Evolutionary conservation across 371 early-diverging fungal genomes (phyloP), one percentile per base, ranked within the genome.

Genomic region (Haplosporangium sp.): DNA sequence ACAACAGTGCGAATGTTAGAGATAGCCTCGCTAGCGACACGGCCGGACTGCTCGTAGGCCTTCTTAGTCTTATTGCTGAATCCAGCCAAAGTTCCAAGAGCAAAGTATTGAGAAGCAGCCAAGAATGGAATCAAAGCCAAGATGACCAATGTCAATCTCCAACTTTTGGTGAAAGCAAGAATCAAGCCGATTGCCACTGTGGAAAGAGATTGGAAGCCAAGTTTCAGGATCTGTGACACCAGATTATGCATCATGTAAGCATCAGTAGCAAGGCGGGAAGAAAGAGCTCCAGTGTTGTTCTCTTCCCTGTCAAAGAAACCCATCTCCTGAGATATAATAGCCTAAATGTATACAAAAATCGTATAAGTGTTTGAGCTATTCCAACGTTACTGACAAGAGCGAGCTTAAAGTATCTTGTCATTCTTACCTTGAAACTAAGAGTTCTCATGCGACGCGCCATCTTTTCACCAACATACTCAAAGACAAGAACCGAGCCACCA

Each of bases 1-100:
- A 91, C 89, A 20, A 98, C 96, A 3, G 98, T 97, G 48, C 97
- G 91, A 63, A 98, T 93, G 84, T 93, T 91, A 66, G 90, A 85
- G 61, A 98, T 92, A 38, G 95, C 94, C 81, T 98, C 98, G 74
- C 89, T 88, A 56, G 96, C 94, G 56, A 91, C 88, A 82, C 92
- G 92, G 68, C 92, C 91, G 50, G 92, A 88, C 37, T 88, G 85
- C 74, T 91, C 89, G 68, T 93, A 93, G 0, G 92, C 90, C 66
- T 89, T 88, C 74, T 88, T 86, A 53, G 88, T 90, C 72, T 90
- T 85, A 61, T 85, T 84, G 55, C 90, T 90, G 60, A 86, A 88
- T 63, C 91, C 89, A 64, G 76, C 20, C 42, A 82, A 15, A n/a
- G 78, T 65, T 13, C 64, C 76, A 35, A 86, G 50, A 57, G 81